Conservation (phyloP, 768 basidiomycete species). For the Polyporus arcularius region DNA sequence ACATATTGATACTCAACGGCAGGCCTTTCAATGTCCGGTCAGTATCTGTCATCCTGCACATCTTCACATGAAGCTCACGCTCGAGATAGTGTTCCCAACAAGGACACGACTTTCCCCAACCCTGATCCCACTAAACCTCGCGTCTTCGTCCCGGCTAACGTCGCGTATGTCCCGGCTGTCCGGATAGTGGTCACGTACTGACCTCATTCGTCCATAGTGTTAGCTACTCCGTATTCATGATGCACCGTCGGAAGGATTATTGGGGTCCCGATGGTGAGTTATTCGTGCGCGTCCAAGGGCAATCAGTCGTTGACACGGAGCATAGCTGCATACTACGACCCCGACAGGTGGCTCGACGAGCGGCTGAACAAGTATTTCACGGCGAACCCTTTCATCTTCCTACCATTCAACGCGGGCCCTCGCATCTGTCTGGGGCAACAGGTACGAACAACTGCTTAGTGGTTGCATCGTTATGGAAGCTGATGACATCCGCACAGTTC, state of each 20-base stretch:
- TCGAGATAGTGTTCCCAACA: constrained; percentile 20
- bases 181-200: constrained; percentile 21
- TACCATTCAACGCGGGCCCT: constrained; percentile 70
- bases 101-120: constrained; percentile 25
- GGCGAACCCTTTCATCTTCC: constrained; percentile 67
- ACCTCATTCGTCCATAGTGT: constrained; percentile 8
- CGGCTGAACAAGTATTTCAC: constrained; percentile 53
- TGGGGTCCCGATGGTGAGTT: constrained; percentile 55
- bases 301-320: background rate
- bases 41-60: background rate
- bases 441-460: constrained; percentile 16
- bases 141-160: constrained; percentile 29
- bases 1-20: background rate
- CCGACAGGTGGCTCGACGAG: constrained; percentile 64
- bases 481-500: constrained; percentile 34
- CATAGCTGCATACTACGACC: constrained; percentile 51
- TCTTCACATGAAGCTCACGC: background rate
- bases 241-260: constrained; percentile 46
- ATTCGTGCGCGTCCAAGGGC: background rate
- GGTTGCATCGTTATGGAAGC: background rate
- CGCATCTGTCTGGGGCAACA: constrained; percentile 62
- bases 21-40: constrained; percentile 32
- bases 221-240: constrained; percentile 30
- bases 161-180: constrained; percentile 26
- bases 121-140: constrained; percentile 26